Evolutionary conservation across 1,284 basidiomycete species (phyloP), one percentile per base, ranked within the genome.

Genomic region (Peniophora sp.): DNA sequence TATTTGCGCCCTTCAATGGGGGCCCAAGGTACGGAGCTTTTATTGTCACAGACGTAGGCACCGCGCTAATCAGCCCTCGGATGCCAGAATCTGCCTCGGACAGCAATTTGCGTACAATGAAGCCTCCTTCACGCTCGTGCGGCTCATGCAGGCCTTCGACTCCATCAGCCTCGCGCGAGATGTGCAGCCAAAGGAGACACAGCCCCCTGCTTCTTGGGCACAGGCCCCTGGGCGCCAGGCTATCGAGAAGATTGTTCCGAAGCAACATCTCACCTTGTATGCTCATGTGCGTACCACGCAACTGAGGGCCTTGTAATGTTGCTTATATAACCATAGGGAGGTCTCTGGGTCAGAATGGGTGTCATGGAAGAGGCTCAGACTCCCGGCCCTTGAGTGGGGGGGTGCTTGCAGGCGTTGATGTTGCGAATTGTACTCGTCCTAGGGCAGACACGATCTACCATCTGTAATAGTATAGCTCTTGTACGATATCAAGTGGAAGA

Each of bases 1-100:
- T 81, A 47, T 82, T 81, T 64, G 60, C 76, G 1, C 79, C 81
- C 2, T 82, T 82, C 70, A 80, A 80, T 57, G 78, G 73, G 0
- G 78, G 78, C 1, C 75, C 75, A 3, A 64, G 78, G 2, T 79
- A 81, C 50, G 27, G 27, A 32, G n/a, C n/a, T n/a, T n/a, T 32
- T 32, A 12, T 6, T 5, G 5, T 6, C 27, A 32, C 27, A 32
- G 12, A 32, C 27, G 27, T 12, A 32, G 27, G 27, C 27, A 32
- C 27, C 6, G 27, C 27, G 27, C 27, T 32, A 32, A 32, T 12
- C 5, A 32, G 27, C 12, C 5, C 12, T 32, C 27, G 27, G 12
- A 32, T 12, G 27, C 12, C 12, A 32, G 27, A 12, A 41, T 41
- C 37, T 41, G 37, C n/a, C 37, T 41, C 37, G 37, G 37, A 15